Conservation (phyloP, 805 yeast genomes). For the Diddensiella santjacobensis region DNA sequence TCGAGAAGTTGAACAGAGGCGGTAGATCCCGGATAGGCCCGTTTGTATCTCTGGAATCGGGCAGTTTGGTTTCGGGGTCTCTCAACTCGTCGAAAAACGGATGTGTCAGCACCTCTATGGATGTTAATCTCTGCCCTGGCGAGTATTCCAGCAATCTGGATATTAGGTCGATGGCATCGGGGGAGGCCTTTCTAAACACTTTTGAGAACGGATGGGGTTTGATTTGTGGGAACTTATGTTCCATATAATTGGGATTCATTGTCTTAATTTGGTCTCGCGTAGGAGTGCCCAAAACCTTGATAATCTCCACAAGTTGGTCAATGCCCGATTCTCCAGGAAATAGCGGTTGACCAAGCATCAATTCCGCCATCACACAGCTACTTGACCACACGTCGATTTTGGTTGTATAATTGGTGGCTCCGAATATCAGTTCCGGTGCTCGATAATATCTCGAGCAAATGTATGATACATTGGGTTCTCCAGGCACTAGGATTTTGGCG, state of each 20-base stretch:
- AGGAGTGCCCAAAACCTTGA: slow-evolving; percentile 94
- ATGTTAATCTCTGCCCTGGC: slow-evolving; percentile 77
- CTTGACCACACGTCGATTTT: slow-evolving; percentile 93
- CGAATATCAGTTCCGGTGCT: slow-evolving; percentile 96
- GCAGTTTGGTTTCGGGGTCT: slow-evolving; percentile 41
- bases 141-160: slow-evolving; percentile 82
- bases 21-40: slow-evolving; percentile 68
- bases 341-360: slow-evolving; percentile 90
- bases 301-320: slow-evolving; percentile 94
- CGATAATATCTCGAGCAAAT: slow-evolving; percentile 95
- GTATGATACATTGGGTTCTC: slow-evolving; percentile 92
- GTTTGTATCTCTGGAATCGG: slow-evolving; percentile 48
- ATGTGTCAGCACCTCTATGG: slow-evolving; percentile 80
- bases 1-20: slow-evolving; percentile 76
- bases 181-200: slow-evolving; percentile 72
- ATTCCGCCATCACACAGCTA: slow-evolving; percentile 97
- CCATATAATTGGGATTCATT: slow-evolving; percentile 97
- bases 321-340: slow-evolving; percentile 98
- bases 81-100: slow-evolving; percentile 86
- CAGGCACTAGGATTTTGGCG: slow-evolving; percentile 84
- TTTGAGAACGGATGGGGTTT: slow-evolving; percentile 53
- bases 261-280: slow-evolving; percentile 83
- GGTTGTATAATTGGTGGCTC: slow-evolving; percentile 93
- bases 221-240: slow-evolving; percentile 82
- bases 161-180: slow-evolving; percentile 81